phyloP scores from a whole-genome alignment of 768 basidiomycete genomes.

The Pleurotus eryngii region DNA sequence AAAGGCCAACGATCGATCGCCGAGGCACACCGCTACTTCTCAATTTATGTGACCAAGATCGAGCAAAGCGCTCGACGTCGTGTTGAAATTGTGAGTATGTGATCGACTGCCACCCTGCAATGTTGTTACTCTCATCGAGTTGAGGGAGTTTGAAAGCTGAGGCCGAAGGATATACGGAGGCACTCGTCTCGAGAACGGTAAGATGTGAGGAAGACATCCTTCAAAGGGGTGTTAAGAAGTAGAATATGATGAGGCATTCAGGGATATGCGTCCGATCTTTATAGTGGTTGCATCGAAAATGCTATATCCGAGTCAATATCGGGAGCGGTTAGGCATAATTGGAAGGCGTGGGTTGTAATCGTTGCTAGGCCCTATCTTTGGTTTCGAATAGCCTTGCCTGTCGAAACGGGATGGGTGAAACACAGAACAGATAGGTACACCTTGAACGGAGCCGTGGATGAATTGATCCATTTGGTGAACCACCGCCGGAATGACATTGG shows the following conservation, averaged over 20 bases:
- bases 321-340: conserved; percentile 19
- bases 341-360: conserved; percentile 14
- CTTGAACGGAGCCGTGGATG: conserved; percentile 13
- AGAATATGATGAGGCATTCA: background rate
- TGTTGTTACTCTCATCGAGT: conserved; percentile 37
- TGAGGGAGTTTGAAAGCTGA: conserved; percentile 62
- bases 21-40: conserved; percentile 40
- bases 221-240: background rate
- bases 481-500: conserved; percentile 12
- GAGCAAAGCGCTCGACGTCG: conserved; percentile 65
- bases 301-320: conserved; percentile 19
- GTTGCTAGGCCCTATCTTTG: conserved; percentile 18
- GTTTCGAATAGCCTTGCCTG: conserved; percentile 33
- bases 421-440: conserved; percentile 17
- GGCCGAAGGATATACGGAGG: conserved; percentile 43
- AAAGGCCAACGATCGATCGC: conserved; percentile 67
- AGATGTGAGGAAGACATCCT: conserved; percentile 54
- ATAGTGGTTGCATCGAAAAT: conserved; percentile 14
- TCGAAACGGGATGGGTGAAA: conserved; percentile 25
- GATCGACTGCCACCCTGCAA: conserved; percentile 56
- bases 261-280: conserved; percentile 13
- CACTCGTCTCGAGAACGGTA: conserved; percentile 56
- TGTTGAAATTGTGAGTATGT: conserved; percentile 60
- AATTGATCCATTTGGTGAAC: conserved; percentile 6
- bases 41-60: conserved; percentile 58